Conservation (phyloP, 768 basidiomycete genomes). For the Suillus hirtellus region DNA sequence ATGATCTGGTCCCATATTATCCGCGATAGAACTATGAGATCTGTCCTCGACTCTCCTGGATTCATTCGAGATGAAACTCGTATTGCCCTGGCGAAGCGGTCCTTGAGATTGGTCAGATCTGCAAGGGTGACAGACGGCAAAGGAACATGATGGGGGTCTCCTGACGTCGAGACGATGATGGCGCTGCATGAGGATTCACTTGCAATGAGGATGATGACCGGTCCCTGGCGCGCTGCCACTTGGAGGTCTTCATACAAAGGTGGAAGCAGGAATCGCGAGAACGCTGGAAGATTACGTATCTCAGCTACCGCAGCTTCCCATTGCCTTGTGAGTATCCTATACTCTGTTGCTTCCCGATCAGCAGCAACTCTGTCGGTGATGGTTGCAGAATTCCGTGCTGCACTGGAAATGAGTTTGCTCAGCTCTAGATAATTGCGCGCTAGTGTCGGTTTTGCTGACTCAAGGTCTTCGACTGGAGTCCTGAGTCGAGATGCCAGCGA, state of each 20-base stretch:
- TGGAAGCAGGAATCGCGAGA: background rate
- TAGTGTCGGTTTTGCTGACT: background rate
- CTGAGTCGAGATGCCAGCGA: constrained; percentile 25
- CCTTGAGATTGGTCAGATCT: background rate
- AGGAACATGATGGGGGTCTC: background rate
- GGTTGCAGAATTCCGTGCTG: background rate
- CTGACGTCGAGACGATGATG: background rate
- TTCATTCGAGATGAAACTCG: background rate
- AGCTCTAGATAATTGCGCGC: background rate
- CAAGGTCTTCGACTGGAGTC: constrained; percentile 13
- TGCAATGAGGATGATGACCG: background rate
- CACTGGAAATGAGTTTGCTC: background rate
- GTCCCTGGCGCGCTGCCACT: background rate
- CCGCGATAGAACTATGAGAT: background rate
- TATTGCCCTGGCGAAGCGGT: background rate
- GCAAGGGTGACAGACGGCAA: background rate
- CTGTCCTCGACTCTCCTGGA: background rate
- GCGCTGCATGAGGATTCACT: background rate
- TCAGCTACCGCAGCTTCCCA: background rate
- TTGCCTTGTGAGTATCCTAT: background rate
- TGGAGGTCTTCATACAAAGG: background rate
- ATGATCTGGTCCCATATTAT: background rate
- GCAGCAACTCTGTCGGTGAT: background rate
- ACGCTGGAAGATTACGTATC: background rate
- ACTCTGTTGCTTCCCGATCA: background rate